Percentiles rank a stretch among this genome's conserved stretches.
These are phyloP conservation scores for Cutaneotrichosporon sp. DNA, from an alignment of 1,284 basidiomycete species.

Conservation along the genomic window DNA sequence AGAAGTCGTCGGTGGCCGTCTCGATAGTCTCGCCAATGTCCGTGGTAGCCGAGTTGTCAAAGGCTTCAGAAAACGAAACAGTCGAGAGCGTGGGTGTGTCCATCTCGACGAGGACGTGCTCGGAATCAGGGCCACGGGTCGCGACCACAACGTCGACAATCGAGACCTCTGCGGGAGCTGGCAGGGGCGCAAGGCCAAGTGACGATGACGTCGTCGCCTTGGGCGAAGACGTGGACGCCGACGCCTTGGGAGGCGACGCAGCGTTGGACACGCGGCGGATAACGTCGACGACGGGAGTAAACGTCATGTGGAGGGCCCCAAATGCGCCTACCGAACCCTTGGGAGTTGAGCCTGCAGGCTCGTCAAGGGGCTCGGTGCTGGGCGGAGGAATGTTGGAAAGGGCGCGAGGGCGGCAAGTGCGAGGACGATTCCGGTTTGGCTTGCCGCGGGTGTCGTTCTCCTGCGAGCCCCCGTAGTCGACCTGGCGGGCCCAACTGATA, in stretches of 20 bases:
- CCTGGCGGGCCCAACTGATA: slow-evolving; percentile 37
- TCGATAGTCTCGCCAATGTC: slow-evolving; percentile 28
- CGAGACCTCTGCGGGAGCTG: slow-evolving; percentile 32
- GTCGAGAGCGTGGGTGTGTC: slow-evolving; percentile 42
- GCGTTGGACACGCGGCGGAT: slow-evolving; percentile 23
- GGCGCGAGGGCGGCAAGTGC: slow-evolving; percentile 7
- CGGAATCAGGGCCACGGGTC: slow-evolving; percentile 11
- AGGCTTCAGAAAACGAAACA: slow-evolving; percentile 37
- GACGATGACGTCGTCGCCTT: slow-evolving; percentile 1
- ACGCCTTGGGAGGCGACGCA: background rate
- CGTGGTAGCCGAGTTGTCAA: slow-evolving; percentile 30
- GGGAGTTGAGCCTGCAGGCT: slow-evolving; percentile 8
- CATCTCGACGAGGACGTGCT: slow-evolving; percentile 18
- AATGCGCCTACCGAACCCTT: slow-evolving; percentile 24
- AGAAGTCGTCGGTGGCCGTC: slow-evolving; percentile 33
- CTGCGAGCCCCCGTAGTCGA: slow-evolving; percentile 4
- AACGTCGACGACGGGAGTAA: slow-evolving; percentile 33
- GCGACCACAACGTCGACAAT: slow-evolving; percentile 30
- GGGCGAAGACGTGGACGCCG: background rate
- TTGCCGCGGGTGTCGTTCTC: slow-evolving; percentile 16
- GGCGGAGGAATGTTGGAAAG: slow-evolving; percentile 11
- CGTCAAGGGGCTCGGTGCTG: slow-evolving; percentile 17
- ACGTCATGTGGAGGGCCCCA: slow-evolving; percentile 18
- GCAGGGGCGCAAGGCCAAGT: slow-evolving; percentile 23
- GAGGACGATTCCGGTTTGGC: slow-evolving; percentile 1